A percentile compares a stretch with the other conserved stretches of the same genome.
Evolutionary conservation across 305 asterid genomes (phyloP).

Genomic region (Fraxinus sp.): DNA sequence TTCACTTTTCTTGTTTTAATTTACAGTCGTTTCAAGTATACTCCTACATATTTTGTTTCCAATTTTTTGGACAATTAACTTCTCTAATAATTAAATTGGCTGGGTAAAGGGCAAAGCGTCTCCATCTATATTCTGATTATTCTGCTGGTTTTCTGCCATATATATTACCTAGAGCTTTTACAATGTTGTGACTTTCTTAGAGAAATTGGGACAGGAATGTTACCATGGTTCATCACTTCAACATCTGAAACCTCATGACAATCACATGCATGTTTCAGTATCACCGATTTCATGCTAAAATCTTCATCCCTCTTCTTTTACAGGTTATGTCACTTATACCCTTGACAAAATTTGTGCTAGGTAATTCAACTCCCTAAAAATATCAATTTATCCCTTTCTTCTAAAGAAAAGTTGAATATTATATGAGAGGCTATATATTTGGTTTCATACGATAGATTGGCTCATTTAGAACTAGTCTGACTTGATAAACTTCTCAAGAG

Average conservation of each 20-base stretch:
- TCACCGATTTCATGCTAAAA: background rate
- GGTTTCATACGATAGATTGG: background rate
- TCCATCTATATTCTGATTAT: background rate
- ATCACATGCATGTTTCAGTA: background rate
- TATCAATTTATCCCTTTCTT: background rate
- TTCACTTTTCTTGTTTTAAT: background rate
- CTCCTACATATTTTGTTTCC: background rate
- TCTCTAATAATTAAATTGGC: background rate
- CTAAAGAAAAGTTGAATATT: background rate
- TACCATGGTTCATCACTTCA: background rate
- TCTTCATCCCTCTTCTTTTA: slow-evolving; percentile 9
- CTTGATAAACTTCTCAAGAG: background rate
- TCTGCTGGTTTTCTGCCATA: background rate
- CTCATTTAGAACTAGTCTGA: background rate
- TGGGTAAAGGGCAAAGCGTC: background rate
- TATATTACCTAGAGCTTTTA: background rate
- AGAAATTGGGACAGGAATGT: background rate
- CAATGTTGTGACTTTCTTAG: background rate
- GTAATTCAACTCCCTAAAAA: slow-evolving; percentile 21
- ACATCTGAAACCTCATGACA: background rate
- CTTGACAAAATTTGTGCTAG: slow-evolving; percentile 48
- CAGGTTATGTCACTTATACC: slow-evolving; percentile 44
- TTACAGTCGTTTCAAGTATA: background rate
- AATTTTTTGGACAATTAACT: background rate
- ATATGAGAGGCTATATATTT: background rate